Conservation (phyloP, 2,329 filamentous ascomycete species). For the Fusarium pseudoanthophilum region DNA sequence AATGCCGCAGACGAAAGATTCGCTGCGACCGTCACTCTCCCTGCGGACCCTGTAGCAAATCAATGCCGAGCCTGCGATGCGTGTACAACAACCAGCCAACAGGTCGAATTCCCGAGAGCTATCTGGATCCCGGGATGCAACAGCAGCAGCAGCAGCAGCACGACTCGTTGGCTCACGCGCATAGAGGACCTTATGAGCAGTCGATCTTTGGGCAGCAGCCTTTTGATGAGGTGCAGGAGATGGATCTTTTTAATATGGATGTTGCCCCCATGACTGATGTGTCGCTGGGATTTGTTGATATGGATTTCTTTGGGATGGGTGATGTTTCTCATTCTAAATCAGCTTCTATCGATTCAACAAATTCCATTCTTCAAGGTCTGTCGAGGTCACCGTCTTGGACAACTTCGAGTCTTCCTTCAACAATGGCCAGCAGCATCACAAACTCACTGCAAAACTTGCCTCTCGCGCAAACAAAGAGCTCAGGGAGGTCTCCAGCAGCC, state of each 20-base stretch:
- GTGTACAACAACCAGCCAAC: slow-evolving; percentile 13
- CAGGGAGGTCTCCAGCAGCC: background rate
- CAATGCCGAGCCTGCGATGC: slow-evolving; percentile 1
- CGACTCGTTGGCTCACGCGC: background rate
- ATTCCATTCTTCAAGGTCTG: background rate
- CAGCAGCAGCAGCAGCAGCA: background rate
- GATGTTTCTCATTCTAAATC: background rate
- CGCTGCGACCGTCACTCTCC: slow-evolving; percentile 9
- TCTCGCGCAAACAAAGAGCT: no score
- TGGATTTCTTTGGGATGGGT: background rate
- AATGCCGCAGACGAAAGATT: slow-evolving; percentile 6
- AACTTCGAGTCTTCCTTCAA: background rate
- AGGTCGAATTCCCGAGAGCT: background rate
- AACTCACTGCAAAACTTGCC: background rate
- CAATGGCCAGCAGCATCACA: background rate
- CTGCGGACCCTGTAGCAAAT: slow-evolving; percentile 6
- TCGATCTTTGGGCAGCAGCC: background rate
- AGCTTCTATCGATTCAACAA: background rate
- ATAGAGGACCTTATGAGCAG: background rate
- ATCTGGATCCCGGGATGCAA: background rate
- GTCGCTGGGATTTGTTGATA: background rate
- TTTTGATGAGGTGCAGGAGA: background rate
- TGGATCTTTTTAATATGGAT: background rate
- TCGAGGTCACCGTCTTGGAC: background rate
- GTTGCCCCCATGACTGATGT: background rate